Percentiles rank a stretch among this genome's conserved stretches.
Conservation (phyloP, 768 basidiomycete species). For the Hericium erinaceus region DNA sequence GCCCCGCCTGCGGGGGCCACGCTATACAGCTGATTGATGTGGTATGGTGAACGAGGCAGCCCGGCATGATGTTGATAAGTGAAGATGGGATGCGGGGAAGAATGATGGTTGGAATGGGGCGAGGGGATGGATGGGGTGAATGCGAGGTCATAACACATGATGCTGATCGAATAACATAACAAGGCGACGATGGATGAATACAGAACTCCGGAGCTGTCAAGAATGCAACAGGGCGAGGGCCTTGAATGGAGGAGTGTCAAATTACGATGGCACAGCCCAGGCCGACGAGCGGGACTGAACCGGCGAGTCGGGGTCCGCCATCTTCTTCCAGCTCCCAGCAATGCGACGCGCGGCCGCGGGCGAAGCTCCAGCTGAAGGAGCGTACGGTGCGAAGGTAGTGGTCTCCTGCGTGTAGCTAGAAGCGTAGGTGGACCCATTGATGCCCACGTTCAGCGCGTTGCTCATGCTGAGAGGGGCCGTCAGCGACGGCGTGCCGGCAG, state of each 20-base stretch:
- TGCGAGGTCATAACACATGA: too few species aligned
- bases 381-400: neutral
- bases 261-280: neutral
- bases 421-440: neutral
- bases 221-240: neutral
- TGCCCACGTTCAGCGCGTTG: neutral
- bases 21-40: too few species aligned
- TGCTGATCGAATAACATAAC: too few species aligned
- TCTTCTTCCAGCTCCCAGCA: constrained; percentile 8
- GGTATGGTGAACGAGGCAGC: too few species aligned
- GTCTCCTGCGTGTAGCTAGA: neutral
- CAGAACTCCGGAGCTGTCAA: neutral
- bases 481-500: neutral
- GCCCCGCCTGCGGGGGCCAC: too few species aligned
- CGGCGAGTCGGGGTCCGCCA: neutral
- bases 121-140: too few species aligned
- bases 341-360: constrained; percentile 2
- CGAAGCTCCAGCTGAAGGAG: constrained; percentile 4
- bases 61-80: too few species aligned
- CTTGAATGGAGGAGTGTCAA: neutral
- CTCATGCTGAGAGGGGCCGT: neutral
- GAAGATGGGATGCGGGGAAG: too few species aligned
- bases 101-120: too few species aligned
- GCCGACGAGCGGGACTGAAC: neutral
- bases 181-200: neutral